These are phyloP conservation scores for Podosphaera aphanis DNA, from an alignment of 2,329 filamentous ascomycete genomes.

Conservation along the genomic window DNA sequence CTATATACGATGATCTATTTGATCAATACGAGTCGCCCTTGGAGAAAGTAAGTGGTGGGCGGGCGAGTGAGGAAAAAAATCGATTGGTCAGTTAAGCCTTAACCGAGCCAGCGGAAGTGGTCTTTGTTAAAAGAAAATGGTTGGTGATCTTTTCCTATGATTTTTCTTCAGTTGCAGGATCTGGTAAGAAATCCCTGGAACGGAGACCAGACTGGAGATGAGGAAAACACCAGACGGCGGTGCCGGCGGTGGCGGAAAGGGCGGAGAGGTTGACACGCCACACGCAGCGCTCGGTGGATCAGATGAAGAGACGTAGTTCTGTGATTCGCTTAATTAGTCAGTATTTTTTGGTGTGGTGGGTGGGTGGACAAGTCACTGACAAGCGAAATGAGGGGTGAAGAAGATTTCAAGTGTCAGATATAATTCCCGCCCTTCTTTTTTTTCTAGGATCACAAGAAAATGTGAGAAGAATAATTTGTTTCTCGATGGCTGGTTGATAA, in stretches of 20 bases:
- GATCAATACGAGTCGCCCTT: not conserved
- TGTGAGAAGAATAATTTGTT: no score
- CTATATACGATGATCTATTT: not conserved
- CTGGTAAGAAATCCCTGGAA: not conserved
- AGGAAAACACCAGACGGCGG: not conserved
- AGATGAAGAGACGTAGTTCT: not conserved
- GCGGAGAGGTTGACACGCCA: not conserved
- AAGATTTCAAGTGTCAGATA: not conserved
- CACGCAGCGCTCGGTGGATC: no score
- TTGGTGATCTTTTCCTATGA: no score
- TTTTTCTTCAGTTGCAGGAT: not conserved
- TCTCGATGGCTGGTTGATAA: not conserved
- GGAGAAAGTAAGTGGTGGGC: not conserved
- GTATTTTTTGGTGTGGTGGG: no score
- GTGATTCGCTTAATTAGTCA: not conserved
- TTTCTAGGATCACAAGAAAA: no score
- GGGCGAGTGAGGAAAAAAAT: not conserved
- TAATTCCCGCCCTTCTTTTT: not conserved
- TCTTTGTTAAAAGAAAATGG: not conserved
- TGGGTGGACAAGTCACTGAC: not conserved
- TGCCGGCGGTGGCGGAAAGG: not conserved
- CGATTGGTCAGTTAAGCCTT: not conserved
- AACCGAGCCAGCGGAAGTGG: not conserved
- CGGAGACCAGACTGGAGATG: not conserved
- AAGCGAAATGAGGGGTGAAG: not conserved